phyloP scores from a whole-genome alignment of 2,329 filamentous ascomycete genomes.

The Aspergillus melleus region DNA sequence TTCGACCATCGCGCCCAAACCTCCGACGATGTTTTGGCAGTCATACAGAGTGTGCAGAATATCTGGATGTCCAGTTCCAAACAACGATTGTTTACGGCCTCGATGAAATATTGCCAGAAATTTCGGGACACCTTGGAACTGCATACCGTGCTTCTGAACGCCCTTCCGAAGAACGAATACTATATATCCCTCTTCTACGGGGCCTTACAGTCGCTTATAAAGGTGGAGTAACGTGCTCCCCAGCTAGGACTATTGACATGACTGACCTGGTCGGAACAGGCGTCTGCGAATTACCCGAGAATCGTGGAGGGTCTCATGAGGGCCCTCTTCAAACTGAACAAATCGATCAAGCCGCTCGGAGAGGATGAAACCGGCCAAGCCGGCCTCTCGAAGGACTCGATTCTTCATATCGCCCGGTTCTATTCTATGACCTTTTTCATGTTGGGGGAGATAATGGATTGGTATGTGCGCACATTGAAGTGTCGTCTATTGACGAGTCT shows the following conservation, averaged over 20 bases:
- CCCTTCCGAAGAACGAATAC: slow-evolving; percentile 27
- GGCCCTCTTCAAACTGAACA: slow-evolving; percentile 34
- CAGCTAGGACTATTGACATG: neutral
- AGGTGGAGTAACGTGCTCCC: slow-evolving; percentile 23
- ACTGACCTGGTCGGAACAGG: slow-evolving; percentile 23
- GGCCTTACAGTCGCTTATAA: slow-evolving; percentile 38
- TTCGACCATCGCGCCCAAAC: slow-evolving; percentile 31
- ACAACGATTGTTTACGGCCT: slow-evolving; percentile 26
- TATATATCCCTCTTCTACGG: slow-evolving; percentile 37
- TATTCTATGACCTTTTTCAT: slow-evolving; percentile 39
- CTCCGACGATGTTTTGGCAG: slow-evolving; percentile 27
- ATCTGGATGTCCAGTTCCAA: slow-evolving; percentile 30
- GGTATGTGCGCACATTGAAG: slow-evolving; percentile 35
- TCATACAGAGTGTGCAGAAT: slow-evolving; percentile 29
- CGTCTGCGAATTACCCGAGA: slow-evolving; percentile 35
- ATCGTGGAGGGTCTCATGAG: slow-evolving; percentile 37
- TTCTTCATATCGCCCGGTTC: slow-evolving; percentile 27
- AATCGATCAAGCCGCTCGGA: slow-evolving; percentile 23
- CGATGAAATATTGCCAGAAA: slow-evolving; percentile 27
- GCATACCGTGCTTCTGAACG: slow-evolving; percentile 27
- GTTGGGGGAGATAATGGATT: slow-evolving; percentile 40
- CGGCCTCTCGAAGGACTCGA: slow-evolving; percentile 15
- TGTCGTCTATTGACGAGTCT: slow-evolving; percentile 38
- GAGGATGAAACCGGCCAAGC: slow-evolving; percentile 6
- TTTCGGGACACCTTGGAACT: slow-evolving; percentile 31